These are phyloP conservation scores for Neopestalotiopsis rosae DNA, from an alignment of 2,329 filamentous ascomycete species.

Conservation along the genomic window DNA sequence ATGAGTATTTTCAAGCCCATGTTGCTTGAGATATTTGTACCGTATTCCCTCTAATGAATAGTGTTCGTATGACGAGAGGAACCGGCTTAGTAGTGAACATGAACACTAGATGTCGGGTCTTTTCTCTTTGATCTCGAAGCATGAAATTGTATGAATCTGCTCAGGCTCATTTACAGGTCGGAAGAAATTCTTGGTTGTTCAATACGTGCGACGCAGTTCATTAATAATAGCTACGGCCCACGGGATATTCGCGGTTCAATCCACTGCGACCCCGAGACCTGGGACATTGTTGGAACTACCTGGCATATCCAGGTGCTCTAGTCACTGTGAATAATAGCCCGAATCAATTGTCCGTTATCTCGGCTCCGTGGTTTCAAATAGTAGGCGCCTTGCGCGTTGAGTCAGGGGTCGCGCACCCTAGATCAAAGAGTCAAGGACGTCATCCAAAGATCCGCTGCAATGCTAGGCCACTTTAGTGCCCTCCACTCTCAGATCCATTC, in stretches of 20 bases:
- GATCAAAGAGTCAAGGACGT: background rate
- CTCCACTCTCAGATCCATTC: background rate
- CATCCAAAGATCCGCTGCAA: background rate
- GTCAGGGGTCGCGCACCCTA: background rate
- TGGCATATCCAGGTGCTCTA: background rate
- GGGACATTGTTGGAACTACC: background rate
- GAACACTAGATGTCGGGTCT: no score
- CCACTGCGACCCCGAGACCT: background rate
- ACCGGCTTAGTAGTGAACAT: no score
- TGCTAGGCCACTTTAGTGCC: background rate
- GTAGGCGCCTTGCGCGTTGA: background rate
- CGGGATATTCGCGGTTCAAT: background rate
- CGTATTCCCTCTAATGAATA: no score
- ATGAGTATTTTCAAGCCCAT: conserved; percentile 18
- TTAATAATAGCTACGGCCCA: background rate
- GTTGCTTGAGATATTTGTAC: background rate
- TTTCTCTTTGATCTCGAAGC: background rate
- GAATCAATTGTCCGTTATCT: conserved; percentile 1
- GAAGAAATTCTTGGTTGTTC: background rate
- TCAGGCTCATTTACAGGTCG: background rate
- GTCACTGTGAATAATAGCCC: background rate
- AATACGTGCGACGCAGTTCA: background rate
- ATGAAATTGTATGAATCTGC: background rate
- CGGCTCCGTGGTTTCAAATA: background rate
- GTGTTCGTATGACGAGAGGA: no score